phyloP scores from a whole-genome alignment of 495 filamentous ascomycete species.

The Penicillium arizonense region DNA sequence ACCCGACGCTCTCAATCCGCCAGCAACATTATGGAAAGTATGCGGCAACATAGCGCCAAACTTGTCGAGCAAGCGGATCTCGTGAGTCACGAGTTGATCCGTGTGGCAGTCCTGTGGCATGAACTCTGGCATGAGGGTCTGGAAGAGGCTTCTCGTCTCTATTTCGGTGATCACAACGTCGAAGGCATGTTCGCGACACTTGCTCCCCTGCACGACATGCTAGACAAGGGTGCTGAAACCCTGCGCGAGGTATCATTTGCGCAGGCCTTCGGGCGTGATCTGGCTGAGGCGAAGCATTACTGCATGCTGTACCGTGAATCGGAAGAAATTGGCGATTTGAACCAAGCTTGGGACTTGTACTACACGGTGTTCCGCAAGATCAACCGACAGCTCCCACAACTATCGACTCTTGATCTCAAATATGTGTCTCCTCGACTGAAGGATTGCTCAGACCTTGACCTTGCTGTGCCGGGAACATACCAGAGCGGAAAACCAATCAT shows the following conservation, averaged over 20 bases:
- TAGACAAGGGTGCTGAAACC: constrained; percentile 88
- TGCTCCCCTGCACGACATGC: constrained; percentile 84
- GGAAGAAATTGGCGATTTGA: constrained; percentile 87
- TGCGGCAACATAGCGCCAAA: constrained; percentile 91
- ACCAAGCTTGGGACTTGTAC: constrained; percentile 98
- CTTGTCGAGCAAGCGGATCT: constrained; percentile 93
- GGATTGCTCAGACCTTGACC: constrained; percentile 74
- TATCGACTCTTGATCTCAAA: constrained; percentile 88
- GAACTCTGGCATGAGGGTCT: constrained; percentile 99
- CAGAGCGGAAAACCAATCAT: constrained; percentile 82
- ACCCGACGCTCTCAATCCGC: constrained; percentile 80
- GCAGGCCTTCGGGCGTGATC: constrained; percentile 94
- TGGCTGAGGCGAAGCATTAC: constrained; percentile 92
- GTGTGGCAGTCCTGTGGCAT: constrained; percentile 96
- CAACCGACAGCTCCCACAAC: constrained; percentile 84
- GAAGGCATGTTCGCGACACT: constrained; percentile 95
- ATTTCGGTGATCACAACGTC: constrained; percentile 93
- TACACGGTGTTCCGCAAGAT: constrained; percentile 97
- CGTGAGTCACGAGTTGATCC: constrained; percentile 91
- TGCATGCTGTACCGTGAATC: constrained; percentile 87
- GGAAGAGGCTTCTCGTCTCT: constrained; percentile 89
- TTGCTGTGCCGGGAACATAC: constrained; percentile 94
- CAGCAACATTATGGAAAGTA: constrained; percentile 90
- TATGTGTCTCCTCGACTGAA: constrained; percentile 95
- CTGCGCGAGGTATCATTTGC: constrained; percentile 94